Base-by-base conservation (phyloP, 192 early-diverging fungal genomes). In the Coemansia sp. region DNA sequence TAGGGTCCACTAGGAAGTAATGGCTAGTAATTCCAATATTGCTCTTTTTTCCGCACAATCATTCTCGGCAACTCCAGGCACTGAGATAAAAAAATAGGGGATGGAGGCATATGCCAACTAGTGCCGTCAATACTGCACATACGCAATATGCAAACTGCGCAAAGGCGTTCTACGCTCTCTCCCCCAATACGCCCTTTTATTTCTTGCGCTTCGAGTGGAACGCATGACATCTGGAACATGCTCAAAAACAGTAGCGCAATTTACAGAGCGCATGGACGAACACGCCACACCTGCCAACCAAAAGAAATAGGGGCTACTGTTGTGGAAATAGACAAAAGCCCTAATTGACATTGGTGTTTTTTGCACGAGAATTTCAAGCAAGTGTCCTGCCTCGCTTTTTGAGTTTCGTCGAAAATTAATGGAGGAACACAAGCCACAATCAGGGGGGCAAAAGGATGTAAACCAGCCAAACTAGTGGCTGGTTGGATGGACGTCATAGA, bases 11-110 rank as follows among this genome's bases (percentile, higher is more conserved):
- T 12, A 28, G 26, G 16, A 55, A 55, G 31, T 31, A 28, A 28
- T 28, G 52, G 52, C 26, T 55, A 55, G 52, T 55, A 55, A 55
- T 33, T 28, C 52, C 52, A 55, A 55, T 55, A 55, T 31, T 55
- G 26, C 25, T 13, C 48, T 4, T 26, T 28, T 52, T 52, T 23
- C 48, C 25, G 25, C 48, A 52, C 52, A 14, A 26, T 31, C 9
- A 13, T 52, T 52, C 26, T 23, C 26, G 0, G 48, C 21, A 33
- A 14, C 28, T 33, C 1, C 12, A 31, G 25, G 12, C 13, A 55
- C 26, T 55, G 5, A 31, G 23, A n/a, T n/a, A 43, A 43, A 14
- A 16, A 16, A 33, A 16, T 12, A n/a, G 13, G 25, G 14, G 14
- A 33, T 26, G 26, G 26, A 33, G 26, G 14, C 23, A 52, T 16